A percentile compares a stretch with the other conserved stretches of the same genome.
Conservation (phyloP, 768 basidiomycete genomes). For the Collybiopsis confluens region DNA sequence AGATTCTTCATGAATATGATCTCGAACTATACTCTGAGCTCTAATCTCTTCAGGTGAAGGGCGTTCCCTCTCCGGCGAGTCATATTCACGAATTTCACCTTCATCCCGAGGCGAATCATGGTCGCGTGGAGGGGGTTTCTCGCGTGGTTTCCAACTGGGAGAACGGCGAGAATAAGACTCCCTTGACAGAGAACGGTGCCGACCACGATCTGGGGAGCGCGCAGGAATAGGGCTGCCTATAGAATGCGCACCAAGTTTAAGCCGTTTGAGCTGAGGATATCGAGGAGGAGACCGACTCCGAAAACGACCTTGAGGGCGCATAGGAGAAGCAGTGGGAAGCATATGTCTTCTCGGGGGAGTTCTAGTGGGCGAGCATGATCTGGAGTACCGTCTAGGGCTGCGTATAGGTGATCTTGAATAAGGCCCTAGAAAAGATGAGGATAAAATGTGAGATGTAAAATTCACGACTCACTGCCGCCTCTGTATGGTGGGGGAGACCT, state of each 20-base stretch:
- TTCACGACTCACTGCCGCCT: background rate
- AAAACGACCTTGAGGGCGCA: background rate
- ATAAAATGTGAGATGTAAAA: background rate
- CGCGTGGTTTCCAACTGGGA: background rate
- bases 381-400: background rate
- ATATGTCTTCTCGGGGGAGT: constrained; percentile 3
- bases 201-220: constrained; percentile 1
- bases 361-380: background rate
- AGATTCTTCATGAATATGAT: background rate
- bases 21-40: background rate
- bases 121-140: background rate
- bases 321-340: background rate
- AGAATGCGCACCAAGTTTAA: constrained; percentile 4
- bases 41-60: background rate
- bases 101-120: background rate
- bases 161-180: constrained; percentile 1
- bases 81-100: constrained; percentile 4
- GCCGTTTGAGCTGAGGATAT: constrained; percentile 2
- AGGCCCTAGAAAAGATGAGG: background rate
- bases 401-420: background rate
- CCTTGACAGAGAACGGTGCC: constrained; percentile 2
- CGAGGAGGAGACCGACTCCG: constrained; percentile 2
- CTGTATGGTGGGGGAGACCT: background rate
- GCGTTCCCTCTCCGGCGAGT: background rate
- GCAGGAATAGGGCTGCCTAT: background rate